Evolutionary conservation across 2,329 filamentous ascomycete species (phyloP).

Genomic region (Blastomyces silverae): DNA sequence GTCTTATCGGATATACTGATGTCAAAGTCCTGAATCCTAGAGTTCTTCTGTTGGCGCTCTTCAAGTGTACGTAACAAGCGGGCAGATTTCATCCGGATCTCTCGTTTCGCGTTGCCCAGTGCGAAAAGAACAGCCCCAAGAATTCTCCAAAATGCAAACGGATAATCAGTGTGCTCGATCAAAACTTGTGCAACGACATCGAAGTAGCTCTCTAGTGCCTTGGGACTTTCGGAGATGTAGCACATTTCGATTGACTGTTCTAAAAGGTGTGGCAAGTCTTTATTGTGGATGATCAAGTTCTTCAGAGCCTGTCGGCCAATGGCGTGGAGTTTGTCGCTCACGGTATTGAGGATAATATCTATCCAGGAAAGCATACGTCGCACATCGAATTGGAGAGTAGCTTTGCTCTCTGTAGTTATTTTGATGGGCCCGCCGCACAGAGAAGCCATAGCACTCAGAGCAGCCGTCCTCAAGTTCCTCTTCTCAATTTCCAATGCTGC

Average conservation of each 20-base stretch:
- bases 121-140: conserved; percentile 84
- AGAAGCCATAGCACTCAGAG: conserved; percentile 89
- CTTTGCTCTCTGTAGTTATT: conserved; percentile 79
- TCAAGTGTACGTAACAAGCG: conserved; percentile 74
- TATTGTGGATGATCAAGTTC: conserved; percentile 85
- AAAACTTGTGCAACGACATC: conserved; percentile 84
- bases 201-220: conserved; percentile 91
- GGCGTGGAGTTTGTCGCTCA: conserved; percentile 83
- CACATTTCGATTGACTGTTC: conserved; percentile 89
- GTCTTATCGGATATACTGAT: conserved; percentile 99
- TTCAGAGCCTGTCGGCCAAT: conserved; percentile 83
- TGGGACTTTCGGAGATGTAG: conserved; percentile 71
- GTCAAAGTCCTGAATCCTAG: conserved; percentile 92
- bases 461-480: conserved; percentile 79
- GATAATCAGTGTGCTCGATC: conserved; percentile 72
- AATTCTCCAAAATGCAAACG: conserved; percentile 82
- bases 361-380: conserved; percentile 92
- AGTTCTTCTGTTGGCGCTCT: conserved; percentile 72
- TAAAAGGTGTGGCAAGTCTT: conserved; percentile 74
- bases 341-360: conserved; percentile 85
- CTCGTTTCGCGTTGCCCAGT: conserved; percentile 82
- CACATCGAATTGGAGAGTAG: conserved; percentile 84
- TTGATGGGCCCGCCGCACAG: conserved; percentile 75
- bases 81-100: conserved; percentile 81
- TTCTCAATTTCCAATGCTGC: conserved; percentile 97